These are phyloP conservation scores for Ettlia oleoabundans DNA, from an alignment of 139 green algal species.

Conservation along the genomic window DNA sequence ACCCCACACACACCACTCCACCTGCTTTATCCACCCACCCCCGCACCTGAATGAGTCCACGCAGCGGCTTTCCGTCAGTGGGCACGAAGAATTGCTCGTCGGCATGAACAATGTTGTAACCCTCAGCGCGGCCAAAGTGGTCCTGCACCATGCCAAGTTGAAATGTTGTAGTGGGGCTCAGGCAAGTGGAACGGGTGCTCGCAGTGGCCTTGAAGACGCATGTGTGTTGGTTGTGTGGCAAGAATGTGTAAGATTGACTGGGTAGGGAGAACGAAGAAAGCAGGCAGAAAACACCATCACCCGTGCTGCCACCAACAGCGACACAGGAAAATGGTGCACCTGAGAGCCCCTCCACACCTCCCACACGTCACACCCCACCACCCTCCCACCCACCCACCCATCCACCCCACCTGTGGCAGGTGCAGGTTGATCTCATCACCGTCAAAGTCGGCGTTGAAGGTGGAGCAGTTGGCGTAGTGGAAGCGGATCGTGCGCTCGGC, in stretches of 20 bases:
- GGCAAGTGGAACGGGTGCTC: too few species aligned
- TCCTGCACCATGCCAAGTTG: conserved; percentile 71
- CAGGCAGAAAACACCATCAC: too few species aligned
- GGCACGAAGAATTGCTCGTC: conserved; percentile 97
- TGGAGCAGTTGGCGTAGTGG: conserved; percentile 99
- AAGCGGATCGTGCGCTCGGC: conserved; percentile 95
- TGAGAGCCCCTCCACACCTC: too few species aligned
- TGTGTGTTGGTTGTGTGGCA: too few species aligned
- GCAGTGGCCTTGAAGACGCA: too few species aligned
- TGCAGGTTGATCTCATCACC: conserved; percentile 99
- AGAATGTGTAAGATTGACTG: too few species aligned
- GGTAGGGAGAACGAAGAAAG: too few species aligned
- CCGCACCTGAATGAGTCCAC: conserved; percentile 87
- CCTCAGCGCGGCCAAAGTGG: conserved; percentile 88
- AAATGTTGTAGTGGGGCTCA: too few species aligned
- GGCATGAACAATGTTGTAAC: conserved; percentile 93
- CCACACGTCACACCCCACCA: too few species aligned
- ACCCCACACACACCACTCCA: background rate
- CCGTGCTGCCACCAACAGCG: too few species aligned
- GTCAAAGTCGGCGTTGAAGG: conserved; percentile 99
- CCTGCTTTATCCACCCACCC: too few species aligned
- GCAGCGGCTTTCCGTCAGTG: conserved; percentile 93
- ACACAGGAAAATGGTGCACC: too few species aligned
- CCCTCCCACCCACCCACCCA: background rate
- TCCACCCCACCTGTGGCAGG: conserved; percentile 81